These are phyloP conservation scores for Erythrophleum fordii DNA, from an alignment of 306 rosid genomes.

Conservation along the genomic window DNA sequence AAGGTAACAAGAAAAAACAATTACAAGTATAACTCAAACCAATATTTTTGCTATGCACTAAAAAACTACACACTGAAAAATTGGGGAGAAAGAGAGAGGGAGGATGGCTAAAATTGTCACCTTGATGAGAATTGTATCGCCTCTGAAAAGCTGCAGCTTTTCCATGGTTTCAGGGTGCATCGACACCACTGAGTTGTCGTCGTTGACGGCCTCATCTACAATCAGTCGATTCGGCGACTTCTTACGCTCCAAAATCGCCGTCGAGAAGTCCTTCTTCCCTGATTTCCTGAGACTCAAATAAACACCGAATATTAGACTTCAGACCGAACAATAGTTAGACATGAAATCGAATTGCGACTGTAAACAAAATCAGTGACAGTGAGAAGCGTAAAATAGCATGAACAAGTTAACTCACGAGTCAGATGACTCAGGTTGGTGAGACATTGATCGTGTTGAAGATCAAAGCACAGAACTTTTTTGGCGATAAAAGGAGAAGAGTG, in stretches of 20 bases:
- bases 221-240: constrained; percentile 59
- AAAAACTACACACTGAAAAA: background rate
- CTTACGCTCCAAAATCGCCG: constrained; percentile 61
- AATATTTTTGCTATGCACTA: background rate
- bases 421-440: constrained; percentile 56
- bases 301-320: background rate
- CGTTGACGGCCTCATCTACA: constrained; percentile 57
- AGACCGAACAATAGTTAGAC: background rate
- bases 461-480: background rate
- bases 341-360: background rate
- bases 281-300: constrained; percentile 39
- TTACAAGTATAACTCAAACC: background rate
- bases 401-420: constrained; percentile 51
- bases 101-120: constrained; percentile 5
- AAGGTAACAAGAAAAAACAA: background rate
- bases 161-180: constrained; percentile 59
- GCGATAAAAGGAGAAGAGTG: background rate
- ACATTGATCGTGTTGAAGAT: constrained; percentile 39
- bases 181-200: constrained; percentile 58
- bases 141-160: constrained; percentile 54
- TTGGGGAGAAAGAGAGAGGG: background rate
- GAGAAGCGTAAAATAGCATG: background rate
- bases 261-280: constrained; percentile 60
- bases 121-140: constrained; percentile 61
- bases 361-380: background rate